Conservation (phyloP, 2,329 filamentous ascomycete species). For the Eutypa lata region DNA sequence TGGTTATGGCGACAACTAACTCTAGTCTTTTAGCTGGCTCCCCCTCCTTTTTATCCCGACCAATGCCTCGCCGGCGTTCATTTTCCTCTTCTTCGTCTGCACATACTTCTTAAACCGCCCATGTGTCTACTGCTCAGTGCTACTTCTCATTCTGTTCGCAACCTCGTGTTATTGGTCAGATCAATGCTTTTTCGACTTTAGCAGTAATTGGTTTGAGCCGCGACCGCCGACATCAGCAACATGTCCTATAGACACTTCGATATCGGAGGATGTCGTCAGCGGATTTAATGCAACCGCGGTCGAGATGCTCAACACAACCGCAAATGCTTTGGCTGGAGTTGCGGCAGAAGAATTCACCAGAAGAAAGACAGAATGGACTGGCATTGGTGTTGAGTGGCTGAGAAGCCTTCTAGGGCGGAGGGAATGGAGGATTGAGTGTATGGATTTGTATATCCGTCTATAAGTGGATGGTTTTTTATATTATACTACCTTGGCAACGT, state of each 20-base stretch:
- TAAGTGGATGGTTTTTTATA: slow-evolving; percentile 35
- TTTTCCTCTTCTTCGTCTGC: slow-evolving; percentile 84
- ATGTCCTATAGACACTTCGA: slow-evolving; percentile 23
- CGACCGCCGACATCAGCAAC: slow-evolving; percentile 41
- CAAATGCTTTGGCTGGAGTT: slow-evolving; percentile 62
- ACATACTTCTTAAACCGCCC: slow-evolving; percentile 96
- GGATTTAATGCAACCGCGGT: slow-evolving; percentile 47
- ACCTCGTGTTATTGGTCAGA: slow-evolving; percentile 89
- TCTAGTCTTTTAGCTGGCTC: slow-evolving; percentile 64
- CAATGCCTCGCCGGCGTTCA: slow-evolving; percentile 80
- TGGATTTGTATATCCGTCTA: slow-evolving; percentile 81
- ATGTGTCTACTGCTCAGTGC: slow-evolving; percentile 95
- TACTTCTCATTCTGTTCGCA: slow-evolving; percentile 90
- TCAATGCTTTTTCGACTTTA: slow-evolving; percentile 89
- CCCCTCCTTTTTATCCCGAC: slow-evolving; percentile 86
- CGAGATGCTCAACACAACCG: slow-evolving; percentile 66
- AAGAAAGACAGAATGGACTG: slow-evolving; percentile 64
- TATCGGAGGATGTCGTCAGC: slow-evolving; percentile 27
- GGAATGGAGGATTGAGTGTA: slow-evolving; percentile 87
- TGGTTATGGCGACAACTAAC: slow-evolving; percentile 5
- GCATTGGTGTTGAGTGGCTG: slow-evolving; percentile 81
- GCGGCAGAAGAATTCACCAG: slow-evolving; percentile 61
- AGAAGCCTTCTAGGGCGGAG: slow-evolving; percentile 75
- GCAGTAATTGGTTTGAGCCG: slow-evolving; percentile 91
- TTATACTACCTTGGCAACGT: no score